phyloP scores from a whole-genome alignment of 805 yeast genomes.

The Isabelozyma pseudorhagii region DNA sequence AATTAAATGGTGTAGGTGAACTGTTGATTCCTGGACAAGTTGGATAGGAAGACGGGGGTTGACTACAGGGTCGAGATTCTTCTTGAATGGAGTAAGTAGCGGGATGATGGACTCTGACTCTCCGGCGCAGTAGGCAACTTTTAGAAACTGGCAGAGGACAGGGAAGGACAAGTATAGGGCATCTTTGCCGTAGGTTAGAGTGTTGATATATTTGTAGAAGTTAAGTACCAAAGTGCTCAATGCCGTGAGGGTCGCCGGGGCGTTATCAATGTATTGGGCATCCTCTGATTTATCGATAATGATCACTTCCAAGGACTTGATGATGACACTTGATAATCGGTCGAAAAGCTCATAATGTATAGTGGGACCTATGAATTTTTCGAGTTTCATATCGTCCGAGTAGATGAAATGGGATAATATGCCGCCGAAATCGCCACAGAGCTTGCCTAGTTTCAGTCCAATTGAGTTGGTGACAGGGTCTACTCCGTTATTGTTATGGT shows the following conservation, averaged over 20 bases:
- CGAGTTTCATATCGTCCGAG: not conserved
- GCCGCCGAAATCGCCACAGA: slow-evolving; percentile 4
- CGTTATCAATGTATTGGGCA: slow-evolving; percentile 1
- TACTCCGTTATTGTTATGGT: not conserved
- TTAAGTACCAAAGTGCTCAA: not conserved
- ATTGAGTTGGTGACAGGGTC: slow-evolving; percentile 2
- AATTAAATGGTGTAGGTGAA: slow-evolving; percentile 16
- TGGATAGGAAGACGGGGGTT: slow-evolving; percentile 20
- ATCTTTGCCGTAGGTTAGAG: not conserved
- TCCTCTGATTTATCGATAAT: slow-evolving; percentile 9
- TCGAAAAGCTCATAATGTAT: slow-evolving; percentile 1
- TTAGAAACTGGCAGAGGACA: slow-evolving; percentile 11
- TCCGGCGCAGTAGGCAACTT: slow-evolving; percentile 15
- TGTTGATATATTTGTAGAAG: not conserved
- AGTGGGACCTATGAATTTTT: not conserved
- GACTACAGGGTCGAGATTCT: slow-evolving; percentile 5
- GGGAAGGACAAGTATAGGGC: slow-evolving; percentile 9
- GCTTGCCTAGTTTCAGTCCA: slow-evolving; percentile 7
- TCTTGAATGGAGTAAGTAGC: slow-evolving; percentile 5
- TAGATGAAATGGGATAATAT: not conserved
- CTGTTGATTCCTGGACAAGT: slow-evolving; percentile 8
- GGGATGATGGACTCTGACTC: slow-evolving; percentile 12
- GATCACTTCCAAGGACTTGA: slow-evolving; percentile 9
- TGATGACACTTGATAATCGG: slow-evolving; percentile 3
- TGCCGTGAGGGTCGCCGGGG: not conserved